These are phyloP conservation scores for Podospora appendiculata DNA, from an alignment of 495 filamentous ascomycete genomes.

Conservation along the genomic window DNA sequence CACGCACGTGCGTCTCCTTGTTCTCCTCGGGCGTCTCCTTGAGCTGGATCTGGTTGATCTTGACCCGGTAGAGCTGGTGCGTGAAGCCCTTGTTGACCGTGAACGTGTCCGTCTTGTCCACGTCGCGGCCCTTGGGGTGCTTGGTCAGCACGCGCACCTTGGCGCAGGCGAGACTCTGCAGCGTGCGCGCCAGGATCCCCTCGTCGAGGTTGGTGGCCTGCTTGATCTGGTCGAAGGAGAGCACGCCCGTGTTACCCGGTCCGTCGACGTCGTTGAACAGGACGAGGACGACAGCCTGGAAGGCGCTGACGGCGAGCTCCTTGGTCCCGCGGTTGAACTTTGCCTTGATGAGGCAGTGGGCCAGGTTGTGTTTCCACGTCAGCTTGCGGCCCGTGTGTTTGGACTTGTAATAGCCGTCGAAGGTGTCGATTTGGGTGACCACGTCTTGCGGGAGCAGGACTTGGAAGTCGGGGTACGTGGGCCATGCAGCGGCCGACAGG, in stretches of 20 bases:
- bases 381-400: constrained; percentile 85
- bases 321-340: constrained; percentile 70
- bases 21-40: constrained; percentile 88
- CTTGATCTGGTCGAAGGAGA: constrained; percentile 65
- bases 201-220: constrained; percentile 57
- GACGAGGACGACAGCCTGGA: constrained; percentile 85
- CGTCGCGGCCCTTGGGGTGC: constrained; percentile 74
- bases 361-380: constrained; percentile 85
- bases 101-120: constrained; percentile 71
- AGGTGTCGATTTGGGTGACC: constrained; percentile 57
- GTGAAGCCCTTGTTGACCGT: constrained; percentile 66
- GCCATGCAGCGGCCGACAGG: constrained; percentile 83
- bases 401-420: constrained; percentile 70
- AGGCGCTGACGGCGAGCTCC: constrained; percentile 78
- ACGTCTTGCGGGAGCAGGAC: constrained; percentile 71
- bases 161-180: constrained; percentile 90
- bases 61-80: constrained; percentile 81
- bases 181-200: constrained; percentile 73
- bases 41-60: constrained; percentile 97
- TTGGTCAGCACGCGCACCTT: constrained; percentile 82
- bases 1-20: constrained; percentile 82
- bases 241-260: constrained; percentile 29
- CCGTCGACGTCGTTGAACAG: constrained; percentile 73
- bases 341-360: constrained; percentile 77
- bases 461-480: constrained; percentile 74